A percentile compares a stretch with the other conserved stretches of the same genome.
These are phyloP conservation scores for Terfezia claveryi DNA, from an alignment of 495 filamentous ascomycete species.

Conservation along the genomic window DNA sequence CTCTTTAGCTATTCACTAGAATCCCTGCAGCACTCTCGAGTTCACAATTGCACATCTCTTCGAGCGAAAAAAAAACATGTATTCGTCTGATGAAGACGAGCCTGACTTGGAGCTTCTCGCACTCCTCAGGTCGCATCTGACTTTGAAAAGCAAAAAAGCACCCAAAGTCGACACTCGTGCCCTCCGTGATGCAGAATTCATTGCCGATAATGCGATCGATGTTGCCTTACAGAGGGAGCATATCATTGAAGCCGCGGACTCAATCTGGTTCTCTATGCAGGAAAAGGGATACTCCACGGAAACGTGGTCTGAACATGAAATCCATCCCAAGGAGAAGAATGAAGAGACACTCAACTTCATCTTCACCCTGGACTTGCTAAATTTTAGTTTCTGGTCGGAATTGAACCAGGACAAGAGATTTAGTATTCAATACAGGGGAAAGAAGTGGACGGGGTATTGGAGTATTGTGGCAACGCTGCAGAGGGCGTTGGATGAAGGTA, in stretches of 20 bases:
- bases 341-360: slow-evolving; percentile 69
- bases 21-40: no score
- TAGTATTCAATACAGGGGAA: slow-evolving; percentile 54
- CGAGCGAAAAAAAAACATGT: slow-evolving; percentile 14
- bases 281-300: slow-evolving; percentile 60
- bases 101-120: slow-evolving; percentile 69
- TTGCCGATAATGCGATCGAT: slow-evolving; percentile 85
- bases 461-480: slow-evolving; percentile 72
- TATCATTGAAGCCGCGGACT: slow-evolving; percentile 57
- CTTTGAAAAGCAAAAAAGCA: slow-evolving; percentile 26
- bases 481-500: slow-evolving; percentile 69
- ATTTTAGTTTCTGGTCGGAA: slow-evolving; percentile 91
- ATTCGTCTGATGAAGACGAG: slow-evolving; percentile 41
- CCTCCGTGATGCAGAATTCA: slow-evolving; percentile 56
- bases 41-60: slow-evolving; percentile 4
- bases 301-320: slow-evolving; percentile 67
- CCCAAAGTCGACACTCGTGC: slow-evolving; percentile 57
- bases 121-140: slow-evolving; percentile 61
- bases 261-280: slow-evolving; percentile 61
- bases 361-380: slow-evolving; percentile 88
- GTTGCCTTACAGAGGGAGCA: slow-evolving; percentile 60
- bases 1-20: no score
- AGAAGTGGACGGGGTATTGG: slow-evolving; percentile 84
- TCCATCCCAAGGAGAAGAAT: slow-evolving; percentile 69
- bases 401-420: slow-evolving; percentile 41